Percentiles rank a stretch among this genome's conserved stretches.
These are phyloP conservation scores for Rosellinia necatrix DNA, from an alignment of 2,329 filamentous ascomycete genomes.

Conservation along the genomic window DNA sequence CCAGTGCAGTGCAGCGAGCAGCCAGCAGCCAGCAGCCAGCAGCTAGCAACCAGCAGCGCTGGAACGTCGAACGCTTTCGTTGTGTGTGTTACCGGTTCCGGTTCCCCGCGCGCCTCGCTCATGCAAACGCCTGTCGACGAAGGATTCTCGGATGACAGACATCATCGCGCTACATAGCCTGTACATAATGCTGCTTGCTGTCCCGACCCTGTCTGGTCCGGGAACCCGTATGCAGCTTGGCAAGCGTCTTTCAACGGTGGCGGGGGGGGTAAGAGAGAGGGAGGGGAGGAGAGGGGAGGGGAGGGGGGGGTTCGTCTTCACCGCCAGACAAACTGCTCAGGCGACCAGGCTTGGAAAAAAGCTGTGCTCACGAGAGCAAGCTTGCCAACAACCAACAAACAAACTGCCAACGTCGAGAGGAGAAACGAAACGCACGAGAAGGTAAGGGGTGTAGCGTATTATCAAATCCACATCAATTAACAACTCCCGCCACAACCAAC, in stretches of 20 bases:
- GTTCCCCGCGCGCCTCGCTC: constrained; percentile 12
- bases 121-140: constrained; percentile 14
- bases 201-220: constrained; percentile 7
- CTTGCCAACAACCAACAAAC: not conserved
- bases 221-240: constrained; percentile 19
- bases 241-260: constrained; percentile 11
- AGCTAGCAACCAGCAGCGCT: not conserved
- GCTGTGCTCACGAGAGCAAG: constrained; percentile 21
- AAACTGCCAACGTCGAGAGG: too few relatives aligned
- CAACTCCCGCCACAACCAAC: not conserved
- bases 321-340: constrained; percentile 25
- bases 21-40: too few relatives aligned
- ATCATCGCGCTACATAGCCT: too few relatives aligned
- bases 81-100: constrained; percentile 6
- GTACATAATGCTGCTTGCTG: constrained; percentile 11
- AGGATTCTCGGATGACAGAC: constrained; percentile 17
- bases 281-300: too few relatives aligned
- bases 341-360: constrained; percentile 17
- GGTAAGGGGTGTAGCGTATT: too few relatives aligned
- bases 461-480: too few relatives aligned
- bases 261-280: too few relatives aligned
- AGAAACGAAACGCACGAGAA: too few relatives aligned
- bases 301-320: too few relatives aligned
- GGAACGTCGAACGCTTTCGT: not conserved
- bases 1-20: too few relatives aligned